Conservation (phyloP, 331 rosid genomes). For the Stylosanthes scabra region DNA sequence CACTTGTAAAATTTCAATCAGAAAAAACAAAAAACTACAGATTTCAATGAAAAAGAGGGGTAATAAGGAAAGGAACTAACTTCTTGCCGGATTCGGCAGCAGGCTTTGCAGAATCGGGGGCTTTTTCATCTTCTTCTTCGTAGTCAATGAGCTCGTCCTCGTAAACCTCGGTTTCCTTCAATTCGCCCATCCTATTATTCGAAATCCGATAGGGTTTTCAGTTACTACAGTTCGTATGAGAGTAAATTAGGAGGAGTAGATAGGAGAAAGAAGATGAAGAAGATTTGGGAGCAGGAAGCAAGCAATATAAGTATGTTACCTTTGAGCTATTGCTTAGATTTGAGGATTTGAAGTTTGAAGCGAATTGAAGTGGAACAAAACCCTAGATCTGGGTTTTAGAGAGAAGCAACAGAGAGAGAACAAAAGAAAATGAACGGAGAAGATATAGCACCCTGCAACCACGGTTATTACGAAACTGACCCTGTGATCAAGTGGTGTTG, state of each 20-base stretch:
- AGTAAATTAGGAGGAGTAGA: background rate
- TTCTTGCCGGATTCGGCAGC: conserved; percentile 77
- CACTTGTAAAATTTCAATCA: background rate
- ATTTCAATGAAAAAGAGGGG: background rate
- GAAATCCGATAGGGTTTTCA: conserved; percentile 7
- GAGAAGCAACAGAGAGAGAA: background rate
- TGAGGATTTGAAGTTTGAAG: conserved; percentile 38
- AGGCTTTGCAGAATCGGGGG: conserved; percentile 75
- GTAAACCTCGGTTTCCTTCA: conserved; percentile 81
- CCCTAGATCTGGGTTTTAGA: conserved; percentile 52
- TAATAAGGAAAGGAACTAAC: conserved; percentile 37
- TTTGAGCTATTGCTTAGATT: conserved; percentile 22
- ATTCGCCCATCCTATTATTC: conserved; percentile 76
- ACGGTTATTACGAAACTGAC: conserved; percentile 35
- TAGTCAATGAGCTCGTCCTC: conserved; percentile 95
- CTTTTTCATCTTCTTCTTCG: conserved; percentile 88
- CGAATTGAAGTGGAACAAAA: conserved; percentile 10
- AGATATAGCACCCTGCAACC: conserved; percentile 22
- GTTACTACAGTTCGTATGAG: conserved; percentile 1
- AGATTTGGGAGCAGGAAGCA: conserved; percentile 23
- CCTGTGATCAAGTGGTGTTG: conserved; percentile 1
- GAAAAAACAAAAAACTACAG: too few species aligned
- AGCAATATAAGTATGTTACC: conserved; percentile 31
- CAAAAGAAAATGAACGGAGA: background rate
- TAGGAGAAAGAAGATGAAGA: background rate